phyloP scores from a whole-genome alignment of 129 eudicot species.

The Heracleum sosnowskyi region DNA sequence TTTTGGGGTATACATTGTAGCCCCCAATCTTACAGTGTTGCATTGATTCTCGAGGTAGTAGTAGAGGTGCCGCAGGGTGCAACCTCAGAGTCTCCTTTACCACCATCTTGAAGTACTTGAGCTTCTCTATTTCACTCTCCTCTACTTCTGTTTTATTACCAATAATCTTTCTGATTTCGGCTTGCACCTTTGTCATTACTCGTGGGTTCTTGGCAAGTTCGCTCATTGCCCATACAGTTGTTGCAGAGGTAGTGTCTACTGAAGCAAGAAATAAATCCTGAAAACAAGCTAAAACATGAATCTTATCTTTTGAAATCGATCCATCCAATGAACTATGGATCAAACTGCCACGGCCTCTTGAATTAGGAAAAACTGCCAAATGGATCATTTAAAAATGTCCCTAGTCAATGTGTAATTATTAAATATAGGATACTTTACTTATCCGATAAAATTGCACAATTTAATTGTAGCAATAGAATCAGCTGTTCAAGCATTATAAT shows the following conservation, averaged over 20 bases:
- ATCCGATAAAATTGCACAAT: too few species aligned
- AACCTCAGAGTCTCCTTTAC: conserved; percentile 36
- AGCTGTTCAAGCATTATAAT: too few species aligned
- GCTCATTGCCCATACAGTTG: conserved; percentile 37
- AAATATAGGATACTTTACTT: too few species aligned
- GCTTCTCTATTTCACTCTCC: conserved; percentile 7
- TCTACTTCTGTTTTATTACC: conserved; percentile 18
- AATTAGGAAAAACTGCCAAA: too few species aligned
- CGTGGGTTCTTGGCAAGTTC: conserved; percentile 31
- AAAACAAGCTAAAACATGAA: not conserved
- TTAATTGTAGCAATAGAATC: too few species aligned
- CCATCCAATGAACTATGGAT: too few species aligned
- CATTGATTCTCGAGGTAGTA: conserved; percentile 26
- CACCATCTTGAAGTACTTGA: conserved; percentile 33
- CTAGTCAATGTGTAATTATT: too few species aligned
- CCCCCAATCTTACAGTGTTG: conserved; percentile 19
- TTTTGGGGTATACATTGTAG: conserved; percentile 21
- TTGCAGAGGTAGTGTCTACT: conserved; percentile 16
- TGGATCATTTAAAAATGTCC: too few species aligned
- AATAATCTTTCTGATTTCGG: conserved; percentile 20
- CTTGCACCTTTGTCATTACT: conserved; percentile 31
- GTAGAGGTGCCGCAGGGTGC: conserved; percentile 29
- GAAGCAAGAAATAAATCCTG: conserved; percentile 30
- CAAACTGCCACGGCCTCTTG: too few species aligned
- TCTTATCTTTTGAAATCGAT: too few species aligned